These are phyloP conservation scores for Apiotrichum akiyoshidainum DNA, from an alignment of 1,284 basidiomycete genomes.

Conservation along the genomic window DNA sequence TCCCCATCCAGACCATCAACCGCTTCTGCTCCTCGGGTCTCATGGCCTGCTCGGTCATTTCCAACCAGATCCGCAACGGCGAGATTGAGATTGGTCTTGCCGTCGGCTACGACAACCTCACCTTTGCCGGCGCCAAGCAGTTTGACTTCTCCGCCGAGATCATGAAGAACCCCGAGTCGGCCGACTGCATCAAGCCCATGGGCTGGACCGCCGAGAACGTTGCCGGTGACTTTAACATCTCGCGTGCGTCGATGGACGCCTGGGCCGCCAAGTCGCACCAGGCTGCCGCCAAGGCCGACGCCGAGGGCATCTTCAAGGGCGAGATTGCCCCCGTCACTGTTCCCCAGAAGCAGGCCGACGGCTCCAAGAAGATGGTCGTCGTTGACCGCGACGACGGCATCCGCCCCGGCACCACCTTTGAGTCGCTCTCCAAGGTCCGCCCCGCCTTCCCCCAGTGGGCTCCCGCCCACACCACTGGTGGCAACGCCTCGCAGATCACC, in stretches of 20 bases:
- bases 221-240: conserved; percentile 63
- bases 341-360: conserved; percentile 50
- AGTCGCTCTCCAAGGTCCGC: conserved; percentile 77
- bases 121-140: conserved; percentile 38
- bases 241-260: conserved; percentile 71
- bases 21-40: conserved; percentile 92
- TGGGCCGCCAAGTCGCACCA: conserved; percentile 78
- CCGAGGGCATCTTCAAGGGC: conserved; percentile 77
- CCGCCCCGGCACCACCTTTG: conserved; percentile 76
- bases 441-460: conserved; percentile 71
- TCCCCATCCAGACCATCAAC: conserved; percentile 86
- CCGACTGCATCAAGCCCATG: conserved; percentile 93
- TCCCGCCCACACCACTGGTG: conserved; percentile 53
- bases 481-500: conserved; percentile 84
- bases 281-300: conserved; percentile 73
- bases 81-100: conserved; percentile 93
- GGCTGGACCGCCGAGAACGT: conserved; percentile 98
- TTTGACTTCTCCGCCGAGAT: conserved; percentile 63
- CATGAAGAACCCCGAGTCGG: conserved; percentile 70
- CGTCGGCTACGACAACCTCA: conserved; percentile 93
- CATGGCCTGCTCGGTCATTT: conserved; percentile 66
- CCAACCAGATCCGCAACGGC: conserved; percentile 77
- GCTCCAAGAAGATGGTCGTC: conserved; percentile 59
- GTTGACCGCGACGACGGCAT: conserved; percentile 86
- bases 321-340: conserved; percentile 83